phyloP scores from a whole-genome alignment of 2,329 filamentous ascomycete species.

The Aspergillus chevalieri region DNA sequence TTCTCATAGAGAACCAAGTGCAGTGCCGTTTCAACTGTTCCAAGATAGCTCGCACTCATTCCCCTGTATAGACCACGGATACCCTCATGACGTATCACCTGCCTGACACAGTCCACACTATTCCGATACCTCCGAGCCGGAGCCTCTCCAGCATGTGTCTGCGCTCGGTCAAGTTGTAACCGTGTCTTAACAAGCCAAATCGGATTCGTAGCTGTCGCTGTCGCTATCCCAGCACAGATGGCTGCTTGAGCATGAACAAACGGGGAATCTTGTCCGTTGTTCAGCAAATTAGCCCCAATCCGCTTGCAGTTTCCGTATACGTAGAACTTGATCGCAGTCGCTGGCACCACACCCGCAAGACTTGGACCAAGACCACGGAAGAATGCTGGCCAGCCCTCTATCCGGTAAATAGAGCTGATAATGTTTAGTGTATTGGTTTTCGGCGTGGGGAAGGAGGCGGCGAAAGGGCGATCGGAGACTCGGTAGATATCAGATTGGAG shows the following conservation, averaged over 20 bases:
- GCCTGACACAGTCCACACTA: constrained; percentile 63
- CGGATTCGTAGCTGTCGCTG: constrained; percentile 32
- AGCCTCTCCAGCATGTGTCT: constrained; percentile 18
- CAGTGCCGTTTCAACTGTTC: constrained; percentile 30
- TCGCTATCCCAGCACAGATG: constrained; percentile 29
- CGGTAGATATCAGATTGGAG: not conserved
- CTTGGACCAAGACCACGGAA: constrained; percentile 34
- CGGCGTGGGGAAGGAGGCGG: not conserved
- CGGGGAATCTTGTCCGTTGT: constrained; percentile 23
- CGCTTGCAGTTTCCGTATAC: constrained; percentile 35
- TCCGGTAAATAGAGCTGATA: constrained; percentile 25
- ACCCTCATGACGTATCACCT: constrained; percentile 81
- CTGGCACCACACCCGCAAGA: constrained; percentile 34
- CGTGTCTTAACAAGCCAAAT: constrained; percentile 60
- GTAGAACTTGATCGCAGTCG: constrained; percentile 35
- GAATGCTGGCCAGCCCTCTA: constrained; percentile 33
- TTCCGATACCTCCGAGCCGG: constrained; percentile 33
- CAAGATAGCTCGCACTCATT: constrained; percentile 62
- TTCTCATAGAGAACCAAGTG: constrained; percentile 33
- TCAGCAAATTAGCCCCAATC: constrained; percentile 23
- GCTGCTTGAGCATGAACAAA: constrained; percentile 30
- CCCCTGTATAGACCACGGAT: constrained; percentile 82
- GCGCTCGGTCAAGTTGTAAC: constrained; percentile 48
- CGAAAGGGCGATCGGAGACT: not conserved
- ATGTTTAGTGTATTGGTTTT: not conserved